Conservation (phyloP, 1,284 basidiomycete genomes). For the Volvariella volvacea region DNA sequence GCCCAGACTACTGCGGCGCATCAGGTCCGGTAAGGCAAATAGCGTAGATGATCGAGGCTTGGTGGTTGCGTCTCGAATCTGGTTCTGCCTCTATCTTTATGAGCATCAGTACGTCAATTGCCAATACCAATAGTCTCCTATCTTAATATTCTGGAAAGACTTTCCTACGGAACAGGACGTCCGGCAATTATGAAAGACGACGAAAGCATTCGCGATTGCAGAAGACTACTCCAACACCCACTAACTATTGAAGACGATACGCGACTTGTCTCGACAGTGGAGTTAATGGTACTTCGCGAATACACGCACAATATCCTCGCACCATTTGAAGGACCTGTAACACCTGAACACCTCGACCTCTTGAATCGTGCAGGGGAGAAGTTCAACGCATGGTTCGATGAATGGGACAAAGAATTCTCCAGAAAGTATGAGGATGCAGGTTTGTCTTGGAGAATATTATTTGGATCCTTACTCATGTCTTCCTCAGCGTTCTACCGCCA, state of each 20-base stretch:
- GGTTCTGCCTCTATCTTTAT: slow-evolving; percentile 89
- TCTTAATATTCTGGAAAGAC: slow-evolving; percentile 30
- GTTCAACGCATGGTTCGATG: slow-evolving; percentile 67
- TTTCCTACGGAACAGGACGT: slow-evolving; percentile 89
- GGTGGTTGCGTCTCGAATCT: slow-evolving; percentile 75
- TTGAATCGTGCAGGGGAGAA: slow-evolving; percentile 59
- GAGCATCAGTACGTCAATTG: slow-evolving; percentile 77
- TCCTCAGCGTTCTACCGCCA: slow-evolving; percentile 71
- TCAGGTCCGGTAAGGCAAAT: slow-evolving; percentile 58
- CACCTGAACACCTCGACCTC: slow-evolving; percentile 58
- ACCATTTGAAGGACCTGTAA: slow-evolving; percentile 62
- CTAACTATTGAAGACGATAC: slow-evolving; percentile 88
- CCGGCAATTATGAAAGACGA: slow-evolving; percentile 90
- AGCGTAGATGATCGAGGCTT: slow-evolving; percentile 68
- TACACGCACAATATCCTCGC: slow-evolving; percentile 64
- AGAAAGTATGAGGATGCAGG: slow-evolving; percentile 78
- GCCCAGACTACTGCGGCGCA: slow-evolving; percentile 72
- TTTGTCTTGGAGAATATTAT: slow-evolving; percentile 22
- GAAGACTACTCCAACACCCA: slow-evolving; percentile 80
- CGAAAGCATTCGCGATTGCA: slow-evolving; percentile 80
- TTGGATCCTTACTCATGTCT: slow-evolving; percentile 5
- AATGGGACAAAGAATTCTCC: slow-evolving; percentile 75
- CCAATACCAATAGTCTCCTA: slow-evolving; percentile 7
- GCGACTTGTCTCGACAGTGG: slow-evolving; percentile 89
- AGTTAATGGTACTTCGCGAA: slow-evolving; percentile 78